These are phyloP conservation scores for Murraya koenigii DNA, from an alignment of 345 rosid species.

Conservation along the genomic window DNA sequence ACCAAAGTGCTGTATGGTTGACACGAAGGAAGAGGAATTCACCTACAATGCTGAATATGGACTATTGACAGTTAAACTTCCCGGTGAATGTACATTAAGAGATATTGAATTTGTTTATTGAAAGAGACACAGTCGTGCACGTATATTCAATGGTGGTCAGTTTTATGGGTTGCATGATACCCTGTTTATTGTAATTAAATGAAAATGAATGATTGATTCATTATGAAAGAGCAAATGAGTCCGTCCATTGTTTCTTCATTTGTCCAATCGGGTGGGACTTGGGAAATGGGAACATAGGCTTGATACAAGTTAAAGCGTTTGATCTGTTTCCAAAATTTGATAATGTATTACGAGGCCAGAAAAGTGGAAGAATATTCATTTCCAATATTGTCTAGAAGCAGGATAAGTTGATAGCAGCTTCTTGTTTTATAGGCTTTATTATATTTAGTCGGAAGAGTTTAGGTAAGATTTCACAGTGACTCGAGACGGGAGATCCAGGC, in stretches of 20 bases:
- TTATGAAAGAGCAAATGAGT: not conserved
- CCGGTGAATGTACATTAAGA: constrained; percentile 25
- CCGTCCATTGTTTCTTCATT: too few relatives aligned
- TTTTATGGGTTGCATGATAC: not conserved
- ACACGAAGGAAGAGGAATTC: constrained; percentile 41
- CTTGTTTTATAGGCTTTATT: too few relatives aligned
- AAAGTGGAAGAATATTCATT: not conserved
- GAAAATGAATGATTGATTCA: not conserved
- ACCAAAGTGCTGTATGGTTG: constrained; percentile 54
- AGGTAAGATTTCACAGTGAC: too few relatives aligned
- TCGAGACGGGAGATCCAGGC: too few relatives aligned
- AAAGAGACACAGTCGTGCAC: not conserved
- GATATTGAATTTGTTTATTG: constrained; percentile 40
- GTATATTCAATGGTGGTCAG: not conserved
- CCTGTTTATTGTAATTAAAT: not conserved
- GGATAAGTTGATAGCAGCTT: too few relatives aligned
- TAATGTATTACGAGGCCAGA: not conserved
- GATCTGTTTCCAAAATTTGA: not conserved
- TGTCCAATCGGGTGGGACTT: too few relatives aligned
- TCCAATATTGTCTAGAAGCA: not conserved
- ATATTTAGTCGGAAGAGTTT: too few relatives aligned
- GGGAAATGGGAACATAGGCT: not conserved
- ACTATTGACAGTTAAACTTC: constrained; percentile 40
- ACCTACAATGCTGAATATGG: constrained; percentile 40
- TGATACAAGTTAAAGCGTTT: not conserved